Base-by-base conservation (phyloP, 2,329 filamentous ascomycete genomes). In the Neocatenulostroma microsporum region DNA sequence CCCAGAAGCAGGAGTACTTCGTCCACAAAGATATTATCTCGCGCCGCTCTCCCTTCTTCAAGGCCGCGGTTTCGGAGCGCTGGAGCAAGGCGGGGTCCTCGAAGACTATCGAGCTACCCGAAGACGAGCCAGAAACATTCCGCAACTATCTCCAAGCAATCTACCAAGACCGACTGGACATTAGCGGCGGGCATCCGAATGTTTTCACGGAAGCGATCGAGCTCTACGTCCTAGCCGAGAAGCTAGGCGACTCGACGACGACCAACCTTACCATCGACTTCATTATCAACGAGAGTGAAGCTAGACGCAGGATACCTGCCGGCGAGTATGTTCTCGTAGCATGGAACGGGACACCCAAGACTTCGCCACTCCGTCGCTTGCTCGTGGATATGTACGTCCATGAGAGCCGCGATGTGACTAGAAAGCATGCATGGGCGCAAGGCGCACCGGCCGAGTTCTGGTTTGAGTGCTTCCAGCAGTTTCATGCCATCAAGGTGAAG, bases 11-110 rank as follows among this genome's bases (percentile, higher is more conserved):
- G 18, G 28, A 20, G 13, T 42, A 39, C 33, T 19, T 27, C 7
- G 40, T 42, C 20, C 30, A 40, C 27, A 34, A 37, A 20, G 31
- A 34, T 5, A 26, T 47, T n/a, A 19, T 49, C 12, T 29, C 33
- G 10, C n/a, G 21, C 2, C 26, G 21, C 13, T 42, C 44, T 7
- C n/a, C 24, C 6, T 45, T 39, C 30, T 45, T 45, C 37, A 23
- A 42, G 18, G 36, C 39, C 1, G 36, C 42, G 9, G 15, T 26
- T 12, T 17, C 34, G n/a, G 14, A 23, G 5, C 11, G 30, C 9
- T 36, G 4, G 5, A 36, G 15, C 20, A 23, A n/a, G n/a, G n/a
- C n/a, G n/a, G n/a, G n/a, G n/a, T n/a, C n/a, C n/a, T n/a, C n/a
- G n/a, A n/a, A n/a, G n/a, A n/a, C n/a, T 17, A 31, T 46, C 21